Percentiles rank a stretch among this genome's conserved stretches.
Evolutionary conservation across 768 basidiomycete genomes (phyloP).

Genomic region (Mycena leptocephala): DNA sequence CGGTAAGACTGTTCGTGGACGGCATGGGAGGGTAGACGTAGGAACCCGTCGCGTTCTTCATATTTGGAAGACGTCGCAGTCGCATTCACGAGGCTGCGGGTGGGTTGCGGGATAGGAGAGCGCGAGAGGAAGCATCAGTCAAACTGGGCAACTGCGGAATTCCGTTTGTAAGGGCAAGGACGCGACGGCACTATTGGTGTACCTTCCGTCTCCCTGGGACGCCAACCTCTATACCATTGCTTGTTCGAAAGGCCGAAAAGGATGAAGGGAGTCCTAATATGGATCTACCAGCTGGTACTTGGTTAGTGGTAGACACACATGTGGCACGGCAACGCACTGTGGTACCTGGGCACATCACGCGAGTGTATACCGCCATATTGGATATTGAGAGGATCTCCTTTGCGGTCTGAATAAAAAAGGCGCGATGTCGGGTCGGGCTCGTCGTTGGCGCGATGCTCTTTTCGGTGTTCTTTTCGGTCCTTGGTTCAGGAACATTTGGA

Average conservation of each 20-base stretch:
- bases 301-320: slow-evolving; percentile 62
- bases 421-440: slow-evolving; percentile 45
- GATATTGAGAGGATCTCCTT: slow-evolving; percentile 77
- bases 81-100: slow-evolving; percentile 61
- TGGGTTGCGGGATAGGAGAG: slow-evolving; percentile 70
- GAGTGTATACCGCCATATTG: slow-evolving; percentile 77
- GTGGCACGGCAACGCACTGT: slow-evolving; percentile 61
- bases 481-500: slow-evolving; percentile 45
- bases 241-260: slow-evolving; percentile 63
- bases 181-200: slow-evolving; percentile 19
- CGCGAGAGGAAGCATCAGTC: slow-evolving; percentile 71
- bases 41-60: slow-evolving; percentile 78
- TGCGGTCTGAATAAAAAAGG: slow-evolving; percentile 76
- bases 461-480: not conserved
- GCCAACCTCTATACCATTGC: slow-evolving; percentile 74
- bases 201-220: slow-evolving; percentile 62
- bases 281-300: slow-evolving; percentile 70
- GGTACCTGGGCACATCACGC: slow-evolving; percentile 79
- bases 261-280: slow-evolving; percentile 74
- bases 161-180: not conserved
- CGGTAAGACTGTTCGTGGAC: slow-evolving; percentile 63
- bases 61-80: slow-evolving; percentile 59
- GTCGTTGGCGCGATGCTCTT: slow-evolving; percentile 34
- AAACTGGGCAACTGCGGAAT: slow-evolving; percentile 62
- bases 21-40: slow-evolving; percentile 68